phyloP scores from a whole-genome alignment of 495 filamentous ascomycete genomes.

The Xeromyces bisporus region DNA sequence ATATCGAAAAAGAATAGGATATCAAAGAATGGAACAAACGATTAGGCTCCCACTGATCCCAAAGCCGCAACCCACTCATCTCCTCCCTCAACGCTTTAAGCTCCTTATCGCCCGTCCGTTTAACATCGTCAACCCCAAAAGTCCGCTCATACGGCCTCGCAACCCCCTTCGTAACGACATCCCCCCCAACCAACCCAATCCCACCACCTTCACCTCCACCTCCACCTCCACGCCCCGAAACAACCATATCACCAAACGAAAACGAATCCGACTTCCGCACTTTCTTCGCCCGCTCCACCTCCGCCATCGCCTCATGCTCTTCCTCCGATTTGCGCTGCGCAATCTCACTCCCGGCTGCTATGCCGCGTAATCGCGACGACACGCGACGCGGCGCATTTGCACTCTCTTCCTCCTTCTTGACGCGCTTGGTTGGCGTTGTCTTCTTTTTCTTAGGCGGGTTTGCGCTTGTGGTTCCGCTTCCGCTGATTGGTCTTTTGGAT shows the following conservation, averaged over 20 bases:
- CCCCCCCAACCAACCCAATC: slow-evolving; percentile 25
- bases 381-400: slow-evolving; percentile 35
- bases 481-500: slow-evolving; percentile 13
- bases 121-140: slow-evolving; percentile 65
- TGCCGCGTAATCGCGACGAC: slow-evolving; percentile 47
- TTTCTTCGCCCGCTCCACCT: slow-evolving; percentile 51
- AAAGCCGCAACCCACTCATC: slow-evolving; percentile 66
- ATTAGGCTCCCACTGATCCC: slow-evolving; percentile 64
- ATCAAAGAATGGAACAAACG: slow-evolving; percentile 27
- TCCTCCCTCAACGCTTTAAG: slow-evolving; percentile 60
- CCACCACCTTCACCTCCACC: slow-evolving; percentile 39
- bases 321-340: slow-evolving; percentile 71
- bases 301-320: slow-evolving; percentile 41
- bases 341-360: slow-evolving; percentile 52
- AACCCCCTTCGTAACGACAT: slow-evolving; percentile 45
- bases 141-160: slow-evolving; percentile 66
- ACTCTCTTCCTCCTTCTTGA: slow-evolving; percentile 30
- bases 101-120: slow-evolving; percentile 61
- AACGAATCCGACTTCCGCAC: slow-evolving; percentile 54
- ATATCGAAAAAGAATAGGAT: not conserved
- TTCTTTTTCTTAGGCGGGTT: slow-evolving; percentile 41
- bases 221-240: slow-evolving; percentile 52
- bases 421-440: slow-evolving; percentile 28
- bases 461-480: slow-evolving; percentile 13
- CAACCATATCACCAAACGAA: slow-evolving; percentile 58